phyloP scores from a whole-genome alignment of 2,329 filamentous ascomycete species.

The Thielaviopsis euricoi region DNA sequence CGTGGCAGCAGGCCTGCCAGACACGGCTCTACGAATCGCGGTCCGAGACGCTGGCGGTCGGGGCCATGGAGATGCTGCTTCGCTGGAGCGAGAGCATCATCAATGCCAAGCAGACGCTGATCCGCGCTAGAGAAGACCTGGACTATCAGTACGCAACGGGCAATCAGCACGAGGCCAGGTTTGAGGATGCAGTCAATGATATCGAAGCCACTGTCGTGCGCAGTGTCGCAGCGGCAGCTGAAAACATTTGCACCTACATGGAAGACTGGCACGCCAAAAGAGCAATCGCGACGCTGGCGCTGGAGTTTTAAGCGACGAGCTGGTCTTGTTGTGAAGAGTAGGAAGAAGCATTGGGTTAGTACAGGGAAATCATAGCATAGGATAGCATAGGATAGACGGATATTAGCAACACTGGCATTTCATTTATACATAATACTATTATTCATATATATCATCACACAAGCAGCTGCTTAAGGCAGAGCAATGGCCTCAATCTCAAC shows the following conservation, averaged over 20 bases:
- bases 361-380: background rate
- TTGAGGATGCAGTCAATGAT: background rate
- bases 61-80: slow-evolving; percentile 18
- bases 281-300: slow-evolving; percentile 1
- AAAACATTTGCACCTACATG: slow-evolving; percentile 8
- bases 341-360: too few relatives aligned
- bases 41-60: slow-evolving; percentile 17
- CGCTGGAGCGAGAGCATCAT: slow-evolving; percentile 16
- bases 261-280: slow-evolving; percentile 1
- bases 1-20: slow-evolving; percentile 19
- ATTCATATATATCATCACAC: background rate
- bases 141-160: background rate
- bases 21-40: slow-evolving; percentile 17
- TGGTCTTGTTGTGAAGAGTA: background rate
- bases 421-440: background rate
- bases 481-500: slow-evolving; percentile 88
- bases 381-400: background rate
- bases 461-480: slow-evolving; percentile 30
- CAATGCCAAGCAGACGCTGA: slow-evolving; percentile 15
- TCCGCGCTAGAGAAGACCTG: slow-evolving; percentile 7
- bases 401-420: background rate
- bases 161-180: background rate
- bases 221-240: slow-evolving; percentile 7
- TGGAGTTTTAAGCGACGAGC: background rate
- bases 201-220: slow-evolving; percentile 6